Percentiles rank a stretch among this genome's conserved stretches.
Evolutionary conservation across 2,329 filamentous ascomycete genomes (phyloP).

Genomic region (Monascus ruber): DNA sequence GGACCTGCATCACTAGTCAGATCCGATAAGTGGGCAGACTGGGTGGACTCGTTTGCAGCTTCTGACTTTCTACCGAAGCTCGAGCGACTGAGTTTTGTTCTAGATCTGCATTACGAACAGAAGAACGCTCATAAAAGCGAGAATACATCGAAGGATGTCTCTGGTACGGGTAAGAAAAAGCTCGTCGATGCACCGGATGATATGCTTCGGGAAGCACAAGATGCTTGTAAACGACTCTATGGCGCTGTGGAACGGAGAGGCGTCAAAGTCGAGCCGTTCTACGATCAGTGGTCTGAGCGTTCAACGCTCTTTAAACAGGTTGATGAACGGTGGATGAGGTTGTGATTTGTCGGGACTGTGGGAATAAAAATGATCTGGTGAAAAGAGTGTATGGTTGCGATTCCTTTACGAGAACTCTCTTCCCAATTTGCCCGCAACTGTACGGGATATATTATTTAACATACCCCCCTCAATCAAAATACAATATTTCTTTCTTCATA

Average conservation of each 20-base stretch:
- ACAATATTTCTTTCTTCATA: too few species aligned
- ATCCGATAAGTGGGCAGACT: constrained; percentile 11
- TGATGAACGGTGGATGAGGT: constrained; percentile 10
- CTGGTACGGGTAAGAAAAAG: background rate
- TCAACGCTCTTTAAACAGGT: constrained; percentile 4
- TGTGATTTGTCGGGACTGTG: constrained; percentile 11
- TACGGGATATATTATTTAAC: too few species aligned
- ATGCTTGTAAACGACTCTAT: constrained; percentile 10
- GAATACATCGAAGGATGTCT: background rate
- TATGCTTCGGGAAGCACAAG: constrained; percentile 6
- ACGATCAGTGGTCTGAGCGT: constrained; percentile 5
- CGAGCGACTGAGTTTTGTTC: constrained; percentile 10
- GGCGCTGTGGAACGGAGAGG: constrained; percentile 7
- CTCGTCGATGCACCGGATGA: constrained; percentile 1
- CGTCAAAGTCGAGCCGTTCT: constrained; percentile 7
- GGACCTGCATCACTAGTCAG: constrained; percentile 11
- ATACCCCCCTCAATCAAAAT: too few species aligned
- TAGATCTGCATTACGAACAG: constrained; percentile 7
- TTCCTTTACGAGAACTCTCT: background rate
- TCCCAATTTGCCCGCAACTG: too few species aligned
- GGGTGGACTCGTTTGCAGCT: constrained; percentile 12
- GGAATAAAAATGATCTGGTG: background rate
- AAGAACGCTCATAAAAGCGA: background rate
- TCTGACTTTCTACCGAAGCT: constrained; percentile 10
- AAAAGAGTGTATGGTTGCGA: background rate